Evolutionary conservation across 768 basidiomycete genomes (phyloP).

Genomic region (Podaxis mareebaensis): DNA sequence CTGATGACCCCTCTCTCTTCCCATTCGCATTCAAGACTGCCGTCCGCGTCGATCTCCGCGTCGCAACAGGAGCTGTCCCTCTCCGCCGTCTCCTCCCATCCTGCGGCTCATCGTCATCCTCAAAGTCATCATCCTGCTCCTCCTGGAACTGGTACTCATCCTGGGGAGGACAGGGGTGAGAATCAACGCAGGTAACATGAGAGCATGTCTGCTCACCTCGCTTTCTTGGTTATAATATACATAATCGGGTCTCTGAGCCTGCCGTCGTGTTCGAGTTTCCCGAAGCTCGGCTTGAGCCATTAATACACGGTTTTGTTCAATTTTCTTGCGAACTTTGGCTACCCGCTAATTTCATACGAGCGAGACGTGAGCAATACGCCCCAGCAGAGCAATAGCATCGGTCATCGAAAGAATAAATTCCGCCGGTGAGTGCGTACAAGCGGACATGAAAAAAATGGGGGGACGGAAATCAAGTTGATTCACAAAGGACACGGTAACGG

Average conservation of each 20-base stretch:
- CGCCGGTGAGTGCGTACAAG: background rate
- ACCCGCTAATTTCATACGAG: conserved; percentile 55
- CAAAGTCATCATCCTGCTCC: conserved; percentile 63
- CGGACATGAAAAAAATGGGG: background rate
- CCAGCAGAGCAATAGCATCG: background rate
- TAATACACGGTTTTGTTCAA: conserved; percentile 64
- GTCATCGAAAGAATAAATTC: conserved; percentile 10
- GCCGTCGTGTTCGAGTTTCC: conserved; percentile 75
- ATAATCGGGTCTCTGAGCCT: conserved; percentile 76
- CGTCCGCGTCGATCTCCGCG: conserved; percentile 58
- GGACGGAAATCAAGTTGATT: conserved; percentile 10
- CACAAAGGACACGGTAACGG: background rate
- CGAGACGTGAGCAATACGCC: background rate
- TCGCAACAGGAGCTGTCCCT: conserved; percentile 31
- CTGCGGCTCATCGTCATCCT: conserved; percentile 53
- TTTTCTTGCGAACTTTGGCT: conserved; percentile 65
- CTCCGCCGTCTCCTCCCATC: conserved; percentile 49
- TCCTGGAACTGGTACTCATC: conserved; percentile 67
- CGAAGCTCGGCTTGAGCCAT: conserved; percentile 77
- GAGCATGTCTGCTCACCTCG: conserved; percentile 48
- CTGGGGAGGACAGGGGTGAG: conserved; percentile 34
- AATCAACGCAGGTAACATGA: conserved; percentile 13
- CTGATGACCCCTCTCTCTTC: conserved; percentile 51
- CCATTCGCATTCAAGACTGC: conserved; percentile 50
- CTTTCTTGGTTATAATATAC: conserved; percentile 72